Evolutionary conservation across 495 filamentous ascomycete genomes (phyloP).

Genomic region (Aspergillus indologenus): DNA sequence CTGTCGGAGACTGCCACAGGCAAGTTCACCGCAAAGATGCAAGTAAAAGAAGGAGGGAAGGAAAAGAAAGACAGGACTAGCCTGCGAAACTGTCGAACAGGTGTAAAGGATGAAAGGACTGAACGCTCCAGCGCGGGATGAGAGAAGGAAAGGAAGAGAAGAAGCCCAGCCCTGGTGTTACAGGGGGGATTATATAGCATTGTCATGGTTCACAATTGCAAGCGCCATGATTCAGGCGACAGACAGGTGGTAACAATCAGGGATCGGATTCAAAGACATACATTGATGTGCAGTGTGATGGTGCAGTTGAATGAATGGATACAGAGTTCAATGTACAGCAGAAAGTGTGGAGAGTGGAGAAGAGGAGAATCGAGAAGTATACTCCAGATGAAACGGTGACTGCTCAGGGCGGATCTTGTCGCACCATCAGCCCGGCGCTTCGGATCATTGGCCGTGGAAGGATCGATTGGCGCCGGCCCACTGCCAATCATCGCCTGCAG

Average conservation of each 20-base stretch:
- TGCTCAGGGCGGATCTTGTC: background rate
- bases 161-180: conserved; percentile 11
- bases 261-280: background rate
- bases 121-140: conserved; percentile 23
- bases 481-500: conserved; percentile 5
- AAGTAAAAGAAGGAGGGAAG: conserved; percentile 25
- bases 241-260: background rate
- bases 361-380: no score
- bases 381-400: no score
- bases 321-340: no score
- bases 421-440: conserved; percentile 2
- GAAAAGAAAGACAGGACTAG: conserved; percentile 33
- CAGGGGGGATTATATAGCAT: conserved; percentile 21
- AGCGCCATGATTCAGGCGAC: background rate
- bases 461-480: conserved; percentile 1
- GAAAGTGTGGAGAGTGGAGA: background rate
- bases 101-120: conserved; percentile 22
- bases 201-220: background rate
- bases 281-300: background rate
- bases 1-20: conserved; percentile 37
- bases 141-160: conserved; percentile 14
- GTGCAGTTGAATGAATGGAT: background rate
- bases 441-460: background rate
- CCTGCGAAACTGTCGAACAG: conserved; percentile 35
- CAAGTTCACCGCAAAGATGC: conserved; percentile 24